Base-by-base conservation (phyloP, 83 land plant genomes). In the Picea mariana region DNA sequence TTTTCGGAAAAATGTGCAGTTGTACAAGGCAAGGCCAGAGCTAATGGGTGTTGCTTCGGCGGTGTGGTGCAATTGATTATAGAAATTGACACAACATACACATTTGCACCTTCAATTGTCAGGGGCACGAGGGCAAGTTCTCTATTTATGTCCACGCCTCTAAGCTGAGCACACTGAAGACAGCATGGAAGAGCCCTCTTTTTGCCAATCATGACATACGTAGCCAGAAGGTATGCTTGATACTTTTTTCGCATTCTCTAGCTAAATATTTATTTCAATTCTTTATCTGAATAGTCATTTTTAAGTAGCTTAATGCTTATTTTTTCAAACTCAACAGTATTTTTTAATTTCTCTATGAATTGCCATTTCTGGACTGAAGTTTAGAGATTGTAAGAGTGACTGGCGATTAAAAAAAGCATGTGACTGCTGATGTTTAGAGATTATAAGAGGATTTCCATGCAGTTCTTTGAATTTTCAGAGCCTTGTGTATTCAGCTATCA, bases 141-240 rank as follows among this genome's bases (percentile, higher is more conserved):
- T 85, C 97, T 6, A 84, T 96, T 9, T 96, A 92, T 84, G 94
- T 96, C 65, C 98, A 96, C 84, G 97, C 95, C 79, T 96, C 98
- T 52, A 87, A 83, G 63, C 82, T 79, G 38, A 90, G 68, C 52
- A 85, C 91, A 68, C 75, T 75, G 79, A 77, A 77, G 79, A 77
- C 62, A 77, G 34, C 90, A 83, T 78, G 88, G 81, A 87, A 77
- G 76, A 94, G 91, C 61, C 82, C 61, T 15, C 80, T 92, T 24
- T 96, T 96, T 82, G 62, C 71, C 27, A 82, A 67, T 52, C 89
- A 88, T 4, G 92, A 93, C 47, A 87, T 96, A 16, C 87, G 82
- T 67, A 87, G 93, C 85, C 88, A 91, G 26, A 90, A 96, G 93
- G 98, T 96, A 85, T 16, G 20, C 67, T 66, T 21, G 26, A 13